A percentile compares a stretch with the other conserved stretches of the same genome.
phyloP scores from a whole-genome alignment of 2,329 filamentous ascomycete species.

The Talaromyces sp. region DNA sequence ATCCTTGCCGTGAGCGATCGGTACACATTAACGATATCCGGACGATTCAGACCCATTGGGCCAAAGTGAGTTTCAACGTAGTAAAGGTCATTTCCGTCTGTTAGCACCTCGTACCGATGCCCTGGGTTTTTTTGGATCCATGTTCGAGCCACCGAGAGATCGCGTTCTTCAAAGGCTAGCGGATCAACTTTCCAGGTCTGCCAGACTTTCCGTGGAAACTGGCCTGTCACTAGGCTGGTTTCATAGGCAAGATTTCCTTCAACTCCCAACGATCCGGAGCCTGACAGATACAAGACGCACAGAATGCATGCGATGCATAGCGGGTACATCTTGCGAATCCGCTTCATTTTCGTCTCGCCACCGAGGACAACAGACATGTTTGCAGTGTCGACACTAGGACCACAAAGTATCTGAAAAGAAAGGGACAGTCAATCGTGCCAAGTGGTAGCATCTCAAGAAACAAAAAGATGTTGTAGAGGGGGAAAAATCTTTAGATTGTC shows the following conservation, averaged over 20 bases:
- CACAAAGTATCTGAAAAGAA: background rate
- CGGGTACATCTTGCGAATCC: conserved; percentile 46
- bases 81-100: conserved; percentile 62
- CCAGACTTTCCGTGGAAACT: conserved; percentile 68
- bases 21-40: conserved; percentile 62
- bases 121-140: conserved; percentile 64
- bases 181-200: conserved; percentile 72
- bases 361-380: background rate
- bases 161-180: conserved; percentile 61
- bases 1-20: conserved; percentile 56
- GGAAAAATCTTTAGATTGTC: background rate
- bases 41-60: conserved; percentile 59
- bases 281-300: conserved; percentile 46
- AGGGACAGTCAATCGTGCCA: background rate
- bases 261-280: conserved; percentile 34
- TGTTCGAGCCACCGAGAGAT: conserved; percentile 56
- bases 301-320: conserved; percentile 44
- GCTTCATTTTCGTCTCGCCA: conserved; percentile 25
- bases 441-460: background rate
- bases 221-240: conserved; percentile 19
- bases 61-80: conserved; percentile 68
- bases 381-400: background rate
- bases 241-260: conserved; percentile 8
- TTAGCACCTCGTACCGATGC: conserved; percentile 65
- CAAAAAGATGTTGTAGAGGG: background rate